Conservation (phyloP, 2,329 filamentous ascomycete genomes). For the Colletotrichum sp. region DNA sequence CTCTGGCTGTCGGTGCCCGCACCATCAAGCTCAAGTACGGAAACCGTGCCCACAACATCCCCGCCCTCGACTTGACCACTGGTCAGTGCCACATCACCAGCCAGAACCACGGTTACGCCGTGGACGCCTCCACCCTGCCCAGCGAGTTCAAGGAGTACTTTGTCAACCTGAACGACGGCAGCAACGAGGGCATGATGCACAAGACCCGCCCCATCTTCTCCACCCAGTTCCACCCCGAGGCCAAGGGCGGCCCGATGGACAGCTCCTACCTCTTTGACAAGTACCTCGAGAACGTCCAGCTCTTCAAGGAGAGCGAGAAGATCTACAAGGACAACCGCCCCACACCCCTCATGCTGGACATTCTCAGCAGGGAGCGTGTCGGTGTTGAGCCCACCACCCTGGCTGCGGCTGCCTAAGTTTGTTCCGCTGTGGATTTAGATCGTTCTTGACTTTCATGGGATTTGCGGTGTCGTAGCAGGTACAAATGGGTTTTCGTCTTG, state of each 20-base stretch:
- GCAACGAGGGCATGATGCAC: conserved; percentile 97
- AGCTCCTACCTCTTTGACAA: conserved; percentile 96
- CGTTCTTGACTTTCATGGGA: not conserved
- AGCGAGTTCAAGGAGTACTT: conserved; percentile 97
- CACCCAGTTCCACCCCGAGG: conserved; percentile 98
- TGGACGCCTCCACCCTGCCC: conserved; percentile 83
- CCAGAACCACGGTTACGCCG: conserved; percentile 98
- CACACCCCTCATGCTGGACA: conserved; percentile 85
- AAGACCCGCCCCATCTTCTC: conserved; percentile 96
- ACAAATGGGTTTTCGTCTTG: not conserved
- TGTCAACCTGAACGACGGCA: conserved; percentile 96
- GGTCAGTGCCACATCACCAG: conserved; percentile 98
- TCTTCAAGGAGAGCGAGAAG: conserved; percentile 85
- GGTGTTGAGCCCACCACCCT: conserved; percentile 77
- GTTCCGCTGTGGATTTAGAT: not conserved
- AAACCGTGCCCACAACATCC: conserved; percentile 98
- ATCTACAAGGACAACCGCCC: conserved; percentile 87
- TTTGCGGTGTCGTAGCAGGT: not conserved
- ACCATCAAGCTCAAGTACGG: conserved; percentile 99
- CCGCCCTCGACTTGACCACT: conserved; percentile 90
- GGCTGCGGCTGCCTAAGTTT: conserved; percentile 49
- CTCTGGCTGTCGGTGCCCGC: conserved; percentile 83
- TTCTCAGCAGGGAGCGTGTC: conserved; percentile 92
- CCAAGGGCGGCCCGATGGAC: conserved; percentile 96
- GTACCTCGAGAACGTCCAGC: conserved; percentile 87